A percentile compares a stretch with the other conserved stretches of the same genome.
phyloP scores from a whole-genome alignment of 148 eudicot species.

The Persicaria tinctoria region DNA sequence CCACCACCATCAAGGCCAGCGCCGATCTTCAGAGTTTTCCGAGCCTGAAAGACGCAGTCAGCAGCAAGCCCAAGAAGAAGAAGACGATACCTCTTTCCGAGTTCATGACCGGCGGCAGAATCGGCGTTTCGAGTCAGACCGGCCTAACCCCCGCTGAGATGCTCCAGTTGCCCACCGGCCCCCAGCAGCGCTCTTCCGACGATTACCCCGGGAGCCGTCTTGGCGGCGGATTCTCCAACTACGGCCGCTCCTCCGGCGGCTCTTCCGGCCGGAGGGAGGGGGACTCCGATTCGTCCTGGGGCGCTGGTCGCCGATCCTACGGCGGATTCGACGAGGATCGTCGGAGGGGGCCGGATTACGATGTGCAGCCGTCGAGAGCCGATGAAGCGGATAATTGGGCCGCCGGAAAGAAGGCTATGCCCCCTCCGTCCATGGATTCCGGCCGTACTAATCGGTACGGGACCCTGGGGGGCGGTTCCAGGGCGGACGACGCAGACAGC shows the following conservation, averaged over 20 bases:
- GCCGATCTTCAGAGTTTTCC: constrained; percentile 24
- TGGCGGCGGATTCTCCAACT: constrained; percentile 55
- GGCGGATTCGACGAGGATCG: constrained; percentile 40
- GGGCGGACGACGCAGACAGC: constrained; percentile 81
- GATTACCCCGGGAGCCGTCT: constrained; percentile 34
- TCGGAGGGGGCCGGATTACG: constrained; percentile 21
- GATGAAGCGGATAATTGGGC: constrained; percentile 87
- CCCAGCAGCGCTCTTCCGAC: constrained; percentile 40
- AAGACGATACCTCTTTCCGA: constrained; percentile 30
- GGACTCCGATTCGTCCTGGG: constrained; percentile 18
- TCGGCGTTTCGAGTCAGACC: constrained; percentile 10
- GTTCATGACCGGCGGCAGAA: constrained; percentile 22
- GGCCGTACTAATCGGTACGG: constrained; percentile 28
- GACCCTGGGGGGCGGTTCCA: constrained; percentile 48
- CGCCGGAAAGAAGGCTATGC: constrained; percentile 30
- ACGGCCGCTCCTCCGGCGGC: constrained; percentile 16
- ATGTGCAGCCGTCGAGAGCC: constrained; percentile 47
- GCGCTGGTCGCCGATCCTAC: constrained; percentile 22
- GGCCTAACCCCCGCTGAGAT: constrained; percentile 36
- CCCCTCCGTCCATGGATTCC: constrained; percentile 16
- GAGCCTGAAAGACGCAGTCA: constrained; percentile 33
- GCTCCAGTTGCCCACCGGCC: constrained; percentile 63
- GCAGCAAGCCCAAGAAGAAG: constrained; percentile 41
- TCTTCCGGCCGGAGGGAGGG: constrained; percentile 12
- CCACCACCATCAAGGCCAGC: background rate